phyloP scores from a whole-genome alignment of 352 stramenopile genomes.

The Globisporangium irregulare region DNA sequence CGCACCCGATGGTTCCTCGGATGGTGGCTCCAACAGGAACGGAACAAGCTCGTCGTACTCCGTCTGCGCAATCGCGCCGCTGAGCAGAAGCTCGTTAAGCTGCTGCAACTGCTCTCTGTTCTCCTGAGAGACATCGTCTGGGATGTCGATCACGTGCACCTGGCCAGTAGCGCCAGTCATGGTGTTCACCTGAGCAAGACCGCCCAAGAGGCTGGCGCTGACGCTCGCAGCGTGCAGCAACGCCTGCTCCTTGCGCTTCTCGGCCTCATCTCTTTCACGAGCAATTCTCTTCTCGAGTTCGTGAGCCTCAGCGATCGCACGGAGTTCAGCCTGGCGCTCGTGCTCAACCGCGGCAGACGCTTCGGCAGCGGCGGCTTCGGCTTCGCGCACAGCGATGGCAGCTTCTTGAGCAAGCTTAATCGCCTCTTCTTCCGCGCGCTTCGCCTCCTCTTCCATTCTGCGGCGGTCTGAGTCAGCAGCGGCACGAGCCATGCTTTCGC shows the following conservation, averaged over 20 bases:
- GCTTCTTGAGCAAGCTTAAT: conserved; percentile 55
- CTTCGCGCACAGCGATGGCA: conserved; percentile 54
- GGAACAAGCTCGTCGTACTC: conserved; percentile 88
- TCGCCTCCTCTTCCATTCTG: conserved; percentile 70
- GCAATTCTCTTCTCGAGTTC: conserved; percentile 59
- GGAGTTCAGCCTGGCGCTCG: conserved; percentile 77
- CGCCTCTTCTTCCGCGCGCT: conserved; percentile 57
- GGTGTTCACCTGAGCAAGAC: conserved; percentile 78
- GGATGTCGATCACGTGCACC: conserved; percentile 82
- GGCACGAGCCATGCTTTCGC: conserved; percentile 54
- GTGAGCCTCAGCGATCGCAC: conserved; percentile 71
- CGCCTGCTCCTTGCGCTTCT: conserved; percentile 59
- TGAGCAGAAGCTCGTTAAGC: conserved; percentile 82
- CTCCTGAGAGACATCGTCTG: conserved; percentile 78
- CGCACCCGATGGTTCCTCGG: conserved; percentile 52
- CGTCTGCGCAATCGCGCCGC: conserved; percentile 73
- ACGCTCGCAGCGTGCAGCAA: conserved; percentile 70
- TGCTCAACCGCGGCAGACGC: conserved; percentile 73
- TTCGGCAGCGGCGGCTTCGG: conserved; percentile 66
- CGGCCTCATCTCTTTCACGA: conserved; percentile 51
- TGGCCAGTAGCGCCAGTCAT: conserved; percentile 60
- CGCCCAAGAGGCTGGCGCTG: conserved; percentile 69
- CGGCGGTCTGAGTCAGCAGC: conserved; percentile 56
- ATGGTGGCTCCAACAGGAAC: conserved; percentile 77
- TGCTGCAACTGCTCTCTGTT: conserved; percentile 85